These are phyloP conservation scores for Tolypocladium paradoxum DNA, from an alignment of 2,329 filamentous ascomycete species.

Conservation along the genomic window DNA sequence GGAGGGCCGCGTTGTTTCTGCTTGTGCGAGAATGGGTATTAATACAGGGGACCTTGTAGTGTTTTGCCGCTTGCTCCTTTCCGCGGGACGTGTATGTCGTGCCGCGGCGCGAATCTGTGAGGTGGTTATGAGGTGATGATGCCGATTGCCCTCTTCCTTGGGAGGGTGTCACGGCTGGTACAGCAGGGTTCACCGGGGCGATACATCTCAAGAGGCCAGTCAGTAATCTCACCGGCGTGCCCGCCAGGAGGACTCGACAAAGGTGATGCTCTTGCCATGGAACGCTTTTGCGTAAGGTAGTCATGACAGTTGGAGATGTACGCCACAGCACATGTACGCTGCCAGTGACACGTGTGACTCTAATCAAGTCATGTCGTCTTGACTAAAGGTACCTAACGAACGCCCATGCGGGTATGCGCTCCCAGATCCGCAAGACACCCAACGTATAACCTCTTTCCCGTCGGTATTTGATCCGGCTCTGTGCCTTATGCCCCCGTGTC, in stretches of 20 bases:
- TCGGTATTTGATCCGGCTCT: neutral
- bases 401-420: neutral
- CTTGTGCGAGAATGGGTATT: conserved; percentile 8
- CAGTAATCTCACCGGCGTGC: neutral
- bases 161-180: neutral
- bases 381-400: neutral
- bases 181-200: neutral
- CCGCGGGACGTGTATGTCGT: neutral
- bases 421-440: neutral
- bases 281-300: neutral
- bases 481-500: too few relatives aligned
- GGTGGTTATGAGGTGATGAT: too few relatives aligned
- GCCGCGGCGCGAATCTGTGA: neutral
- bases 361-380: too few relatives aligned
- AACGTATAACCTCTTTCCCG: neutral
- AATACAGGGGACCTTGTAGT: conserved; percentile 6
- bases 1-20: conserved; percentile 1
- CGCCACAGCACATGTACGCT: neutral
- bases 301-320: neutral
- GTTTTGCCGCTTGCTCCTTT: neutral
- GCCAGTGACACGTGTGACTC: neutral
- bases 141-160: neutral
- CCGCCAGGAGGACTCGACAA: neutral
- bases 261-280: neutral
- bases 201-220: neutral